Percentiles rank a stretch among this genome's conserved stretches.
Conservation (phyloP, 1,139 yeast species). For the Eremothecium coryli region DNA sequence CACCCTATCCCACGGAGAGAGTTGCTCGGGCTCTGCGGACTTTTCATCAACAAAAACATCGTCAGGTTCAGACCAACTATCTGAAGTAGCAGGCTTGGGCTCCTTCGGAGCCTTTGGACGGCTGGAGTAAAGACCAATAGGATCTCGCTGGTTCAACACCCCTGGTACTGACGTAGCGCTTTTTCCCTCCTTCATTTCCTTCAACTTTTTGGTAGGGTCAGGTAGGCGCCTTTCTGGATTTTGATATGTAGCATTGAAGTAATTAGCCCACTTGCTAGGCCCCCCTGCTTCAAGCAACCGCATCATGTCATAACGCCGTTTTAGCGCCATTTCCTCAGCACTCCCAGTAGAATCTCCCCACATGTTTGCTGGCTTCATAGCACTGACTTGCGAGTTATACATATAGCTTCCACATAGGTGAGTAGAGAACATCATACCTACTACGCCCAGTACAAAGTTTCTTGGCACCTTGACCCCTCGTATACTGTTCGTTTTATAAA, state of each 20-base stretch:
- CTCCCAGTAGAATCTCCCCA: constrained; percentile 14
- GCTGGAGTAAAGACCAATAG: constrained; percentile 26
- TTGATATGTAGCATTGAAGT: constrained; percentile 31
- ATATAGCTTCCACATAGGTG: constrained; percentile 25
- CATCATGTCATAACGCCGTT: constrained; percentile 32
- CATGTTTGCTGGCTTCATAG: constrained; percentile 17
- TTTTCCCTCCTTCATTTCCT: constrained; percentile 18
- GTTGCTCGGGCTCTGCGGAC: constrained; percentile 1
- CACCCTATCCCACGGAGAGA: constrained; percentile 23
- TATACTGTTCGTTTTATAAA: constrained; percentile 26
- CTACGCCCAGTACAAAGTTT: constrained; percentile 30
- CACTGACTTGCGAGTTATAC: constrained; percentile 24
- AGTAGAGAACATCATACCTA: constrained; percentile 28
- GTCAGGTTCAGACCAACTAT: background rate
- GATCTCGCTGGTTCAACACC: constrained; percentile 31
- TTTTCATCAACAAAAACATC: background rate
- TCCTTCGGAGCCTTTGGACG: background rate
- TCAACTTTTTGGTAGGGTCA: constrained; percentile 30
- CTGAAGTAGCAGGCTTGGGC: background rate
- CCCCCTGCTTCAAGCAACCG: constrained; percentile 28
- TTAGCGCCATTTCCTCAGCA: constrained; percentile 13
- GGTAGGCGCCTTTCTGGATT: constrained; percentile 34
- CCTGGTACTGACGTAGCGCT: background rate
- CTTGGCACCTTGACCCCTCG: constrained; percentile 32
- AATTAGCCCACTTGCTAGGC: constrained; percentile 33